Base-by-base conservation (phyloP, 2,329 filamentous ascomycete species). In the Aspergillus eucalypticola region DNA sequence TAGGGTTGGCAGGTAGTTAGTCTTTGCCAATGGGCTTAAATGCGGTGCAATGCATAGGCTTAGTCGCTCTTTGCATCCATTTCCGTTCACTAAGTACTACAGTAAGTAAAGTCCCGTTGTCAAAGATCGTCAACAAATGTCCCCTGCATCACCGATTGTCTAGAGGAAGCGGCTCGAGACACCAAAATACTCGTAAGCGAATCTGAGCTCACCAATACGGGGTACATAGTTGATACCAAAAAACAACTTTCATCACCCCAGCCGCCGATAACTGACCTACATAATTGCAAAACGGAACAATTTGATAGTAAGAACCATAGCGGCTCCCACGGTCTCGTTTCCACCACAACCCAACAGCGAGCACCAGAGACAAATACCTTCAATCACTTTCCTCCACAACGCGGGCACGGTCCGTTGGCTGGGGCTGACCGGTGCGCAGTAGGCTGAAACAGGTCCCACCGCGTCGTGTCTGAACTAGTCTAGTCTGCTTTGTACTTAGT, bases 351-450 rank as follows among this genome's bases (percentile, higher is more conserved):
- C 41, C 29, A 35, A 35, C 11, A 35, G 29, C 4, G 32, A 39
- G 19, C 32, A 39, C 50, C 21, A 44, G 13, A 13, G 23, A 29
- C 25, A 19, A 19, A 32, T 46, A 29, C 25, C 39, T 46, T 55
- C 39, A 21, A 13, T 35, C 32, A 35, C 44, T 39, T 25, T 42
- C 56, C 39, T 58, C 55, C 56, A 59, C 58, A 53, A 39, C 46
- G 55, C 60, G 59, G 60, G 56, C 60, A 61, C 54, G 56, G 58
- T 61, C 59, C 61, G 62, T 62, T 59, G 56, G 29, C 49, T 48
- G 50, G 62, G 56, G 56, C 38, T 61, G 48, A 58, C 59, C 52
- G 59, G 56, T 44, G 63, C 61, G 23, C 52, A 60, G 42, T 58
- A 60, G 49, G 54, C 52, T 62, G 55, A 59, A 64, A 59, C 57